A percentile compares a stretch with the other conserved stretches of the same genome.
Conservation (phyloP, 2,329 filamentous ascomycete genomes). For the Fusarium chlamydosporum region DNA sequence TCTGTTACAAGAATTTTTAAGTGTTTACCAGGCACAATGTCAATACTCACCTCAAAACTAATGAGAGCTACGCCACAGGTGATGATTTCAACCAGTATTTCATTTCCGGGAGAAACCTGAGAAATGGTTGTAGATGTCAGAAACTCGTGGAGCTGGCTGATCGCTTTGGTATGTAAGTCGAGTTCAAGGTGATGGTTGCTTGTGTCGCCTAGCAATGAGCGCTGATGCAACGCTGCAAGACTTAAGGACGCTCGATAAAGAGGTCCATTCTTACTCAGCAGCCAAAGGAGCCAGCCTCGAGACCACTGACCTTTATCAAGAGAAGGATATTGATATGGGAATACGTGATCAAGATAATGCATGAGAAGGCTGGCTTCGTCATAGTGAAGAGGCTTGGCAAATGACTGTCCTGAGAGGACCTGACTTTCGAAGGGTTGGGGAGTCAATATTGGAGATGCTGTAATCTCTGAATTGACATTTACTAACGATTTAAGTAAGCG, state of each 20-base stretch:
- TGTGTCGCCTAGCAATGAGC: not conserved
- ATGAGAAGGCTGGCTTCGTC: slow-evolving; percentile 4
- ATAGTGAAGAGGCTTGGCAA: not conserved
- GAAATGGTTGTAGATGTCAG: not conserved
- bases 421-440: not conserved
- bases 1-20: accelerated
- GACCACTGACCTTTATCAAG: not conserved
- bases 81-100: not conserved
- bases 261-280: not conserved
- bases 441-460: not conserved
- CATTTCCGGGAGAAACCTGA: not conserved
- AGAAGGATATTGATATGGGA: slow-evolving; percentile 1
- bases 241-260: not conserved
- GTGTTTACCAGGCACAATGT: not conserved
- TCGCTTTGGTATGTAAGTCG: slow-evolving; percentile 4
- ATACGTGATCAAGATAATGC: slow-evolving; percentile 1
- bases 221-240: not conserved
- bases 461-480: not conserved
- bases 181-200: not conserved
- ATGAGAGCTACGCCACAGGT: not conserved
- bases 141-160: slow-evolving; percentile 4
- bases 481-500: not conserved
- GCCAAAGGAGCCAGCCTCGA: slow-evolving; percentile 2
- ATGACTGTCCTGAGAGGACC: not conserved
- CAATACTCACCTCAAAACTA: not conserved